phyloP scores from a whole-genome alignment of 805 yeast genomes.

The Lachancea sp. region DNA sequence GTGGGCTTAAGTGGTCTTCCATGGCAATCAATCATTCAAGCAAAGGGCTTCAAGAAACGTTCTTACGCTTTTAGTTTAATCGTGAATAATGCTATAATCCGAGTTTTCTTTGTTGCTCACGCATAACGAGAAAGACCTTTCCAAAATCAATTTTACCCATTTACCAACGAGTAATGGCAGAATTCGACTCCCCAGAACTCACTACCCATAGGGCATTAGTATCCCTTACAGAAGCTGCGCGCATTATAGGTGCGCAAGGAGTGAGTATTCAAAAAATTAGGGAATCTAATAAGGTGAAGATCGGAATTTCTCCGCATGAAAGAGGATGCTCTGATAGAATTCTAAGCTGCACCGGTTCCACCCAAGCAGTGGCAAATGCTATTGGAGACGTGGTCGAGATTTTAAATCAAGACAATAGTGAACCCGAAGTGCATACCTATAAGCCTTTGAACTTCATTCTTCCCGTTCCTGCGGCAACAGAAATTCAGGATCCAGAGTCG shows the following conservation, averaged over 20 bases:
- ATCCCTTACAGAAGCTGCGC: slow-evolving; percentile 83
- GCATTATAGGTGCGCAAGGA: slow-evolving; percentile 83
- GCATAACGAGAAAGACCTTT: slow-evolving; percentile 3
- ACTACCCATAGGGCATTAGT: slow-evolving; percentile 46
- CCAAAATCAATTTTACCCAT: neutral
- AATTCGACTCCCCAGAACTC: slow-evolving; percentile 9
- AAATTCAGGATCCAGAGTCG: slow-evolving; percentile 24
- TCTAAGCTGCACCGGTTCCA: slow-evolving; percentile 67
- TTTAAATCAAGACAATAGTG: slow-evolving; percentile 30
- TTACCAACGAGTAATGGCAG: slow-evolving; percentile 9
- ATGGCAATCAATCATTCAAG: too few relatives aligned
- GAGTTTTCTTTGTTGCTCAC: too few relatives aligned
- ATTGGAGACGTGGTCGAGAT: slow-evolving; percentile 60
- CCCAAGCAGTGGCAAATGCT: slow-evolving; percentile 64
- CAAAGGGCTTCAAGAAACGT: too few relatives aligned
- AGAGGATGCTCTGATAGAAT: slow-evolving; percentile 81
- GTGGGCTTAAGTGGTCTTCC: too few relatives aligned
- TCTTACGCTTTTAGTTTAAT: too few relatives aligned
- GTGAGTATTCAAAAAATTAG: slow-evolving; percentile 68
- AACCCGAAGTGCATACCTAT: slow-evolving; percentile 49
- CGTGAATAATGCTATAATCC: too few relatives aligned
- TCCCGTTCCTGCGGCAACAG: slow-evolving; percentile 28
- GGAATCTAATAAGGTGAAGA: slow-evolving; percentile 69
- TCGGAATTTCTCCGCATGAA: slow-evolving; percentile 76
- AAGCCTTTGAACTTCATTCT: slow-evolving; percentile 32